Percentiles rank a stretch among this genome's conserved stretches.
Conservation (phyloP, 2,329 filamentous ascomycete genomes). For the Fusarium xyrophilum region DNA sequence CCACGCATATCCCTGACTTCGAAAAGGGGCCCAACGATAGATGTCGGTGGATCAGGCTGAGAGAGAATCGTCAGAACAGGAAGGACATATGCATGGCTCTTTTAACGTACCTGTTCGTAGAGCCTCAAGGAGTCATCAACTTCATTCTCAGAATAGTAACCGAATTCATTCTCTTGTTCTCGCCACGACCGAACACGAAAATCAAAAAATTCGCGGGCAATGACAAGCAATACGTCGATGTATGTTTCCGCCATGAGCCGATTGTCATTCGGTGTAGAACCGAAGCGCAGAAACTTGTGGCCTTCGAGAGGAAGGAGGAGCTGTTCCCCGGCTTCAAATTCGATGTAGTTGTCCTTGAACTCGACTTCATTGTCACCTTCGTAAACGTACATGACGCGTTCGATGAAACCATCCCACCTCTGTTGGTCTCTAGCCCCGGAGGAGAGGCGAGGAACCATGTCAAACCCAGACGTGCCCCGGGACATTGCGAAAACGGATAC, state of each 20-base stretch:
- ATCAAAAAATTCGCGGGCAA: background rate
- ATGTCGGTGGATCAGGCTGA: background rate
- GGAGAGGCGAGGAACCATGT: background rate
- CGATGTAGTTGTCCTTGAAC: background rate
- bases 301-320: background rate
- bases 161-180: too few species aligned
- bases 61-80: background rate
- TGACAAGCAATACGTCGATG: background rate
- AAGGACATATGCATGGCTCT: accelerated
- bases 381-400: background rate
- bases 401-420: background rate
- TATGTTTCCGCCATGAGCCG: accelerated
- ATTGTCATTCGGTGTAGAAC: background rate
- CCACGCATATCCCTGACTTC: background rate
- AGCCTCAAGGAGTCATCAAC: background rate
- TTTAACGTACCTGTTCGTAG: background rate
- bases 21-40: background rate
- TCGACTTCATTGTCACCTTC: background rate
- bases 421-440: background rate
- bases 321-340: background rate
- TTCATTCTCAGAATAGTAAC: background rate
- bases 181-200: background rate
- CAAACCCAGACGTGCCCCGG: background rate
- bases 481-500: background rate
- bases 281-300: background rate